Percentiles rank a stretch among this genome's conserved stretches.
Conservation (phyloP, 2,329 filamentous ascomycete genomes). For the Sporothrix mexicana region DNA sequence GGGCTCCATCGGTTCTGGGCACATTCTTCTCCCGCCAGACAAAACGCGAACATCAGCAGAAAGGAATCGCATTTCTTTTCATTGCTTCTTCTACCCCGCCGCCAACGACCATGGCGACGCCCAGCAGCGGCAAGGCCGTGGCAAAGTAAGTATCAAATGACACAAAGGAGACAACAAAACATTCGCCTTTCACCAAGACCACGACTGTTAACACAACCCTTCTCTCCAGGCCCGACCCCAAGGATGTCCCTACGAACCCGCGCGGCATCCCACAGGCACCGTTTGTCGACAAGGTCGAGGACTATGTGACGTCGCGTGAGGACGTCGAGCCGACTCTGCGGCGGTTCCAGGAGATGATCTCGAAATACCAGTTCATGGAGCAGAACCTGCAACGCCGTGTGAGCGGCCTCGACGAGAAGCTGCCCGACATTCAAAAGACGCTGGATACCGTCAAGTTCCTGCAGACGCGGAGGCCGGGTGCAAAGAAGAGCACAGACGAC, state of each 20-base stretch:
- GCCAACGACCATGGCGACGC: conserved; percentile 29
- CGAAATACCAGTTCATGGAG: conserved; percentile 99
- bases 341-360: conserved; percentile 92
- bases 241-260: conserved; percentile 70
- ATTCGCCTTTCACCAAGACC: background rate
- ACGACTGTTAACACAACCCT: background rate
- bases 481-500: background rate
- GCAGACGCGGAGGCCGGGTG: conserved; percentile 49
- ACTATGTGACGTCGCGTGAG: conserved; percentile 78
- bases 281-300: conserved; percentile 86
- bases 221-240: conserved; percentile 4
- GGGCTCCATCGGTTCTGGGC: background rate
- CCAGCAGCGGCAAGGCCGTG: conserved; percentile 46
- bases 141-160: conserved; percentile 43
- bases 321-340: conserved; percentile 82
- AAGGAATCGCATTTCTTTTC: background rate
- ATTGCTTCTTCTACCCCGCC: too few relatives aligned
- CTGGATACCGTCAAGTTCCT: conserved; percentile 89
- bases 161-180: background rate
- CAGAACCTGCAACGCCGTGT: conserved; percentile 85
- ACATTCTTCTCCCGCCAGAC: too few relatives aligned
- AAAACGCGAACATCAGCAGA: background rate
- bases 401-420: conserved; percentile 85
- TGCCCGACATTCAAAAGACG: conserved; percentile 96
- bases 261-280: conserved; percentile 83